Conservation (phyloP, 1,139 yeast species). For the Zygotorulaspora mrakii region DNA sequence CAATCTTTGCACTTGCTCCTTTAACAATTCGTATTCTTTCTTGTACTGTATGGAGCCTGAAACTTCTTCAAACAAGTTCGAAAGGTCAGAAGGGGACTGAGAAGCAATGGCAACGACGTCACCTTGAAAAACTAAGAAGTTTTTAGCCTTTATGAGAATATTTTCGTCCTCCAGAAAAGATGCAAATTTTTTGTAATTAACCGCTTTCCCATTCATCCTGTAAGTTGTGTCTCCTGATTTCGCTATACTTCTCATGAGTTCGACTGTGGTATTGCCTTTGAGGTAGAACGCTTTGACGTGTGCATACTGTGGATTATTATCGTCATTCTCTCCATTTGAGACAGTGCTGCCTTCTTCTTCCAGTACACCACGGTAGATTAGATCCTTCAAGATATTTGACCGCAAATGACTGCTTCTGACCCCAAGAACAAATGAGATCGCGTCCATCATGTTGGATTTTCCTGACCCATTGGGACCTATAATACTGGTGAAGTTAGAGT, state of each 20-base stretch:
- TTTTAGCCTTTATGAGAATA: constrained; percentile 82
- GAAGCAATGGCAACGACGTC: constrained; percentile 94
- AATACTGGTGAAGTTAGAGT: constrained; percentile 78
- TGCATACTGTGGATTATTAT: constrained; percentile 51
- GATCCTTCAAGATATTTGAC: constrained; percentile 66
- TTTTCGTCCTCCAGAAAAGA: constrained; percentile 70
- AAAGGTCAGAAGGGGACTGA: constrained; percentile 73
- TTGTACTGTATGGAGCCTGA: constrained; percentile 74
- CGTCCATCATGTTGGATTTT: constrained; percentile 97
- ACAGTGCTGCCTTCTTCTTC: constrained; percentile 25
- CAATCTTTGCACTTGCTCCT: constrained; percentile 63
- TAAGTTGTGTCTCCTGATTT: constrained; percentile 64
- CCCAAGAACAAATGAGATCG: constrained; percentile 92
- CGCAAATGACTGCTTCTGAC: constrained; percentile 73
- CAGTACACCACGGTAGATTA: constrained; percentile 70
- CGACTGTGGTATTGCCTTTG: constrained; percentile 47
- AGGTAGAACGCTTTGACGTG: constrained; percentile 80
- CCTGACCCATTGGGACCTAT: constrained; percentile 99
- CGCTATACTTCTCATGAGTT: constrained; percentile 46
- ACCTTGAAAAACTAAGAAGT: constrained; percentile 93
- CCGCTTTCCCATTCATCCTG: constrained; percentile 58
- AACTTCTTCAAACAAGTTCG: constrained; percentile 71
- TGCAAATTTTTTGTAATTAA: constrained; percentile 63
- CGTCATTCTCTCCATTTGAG: constrained; percentile 25
- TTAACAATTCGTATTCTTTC: constrained; percentile 63